A percentile compares a stretch with the other conserved stretches of the same genome.
Conservation (phyloP, 139 green algal species). For the Chlamydomonas eustigma region DNA sequence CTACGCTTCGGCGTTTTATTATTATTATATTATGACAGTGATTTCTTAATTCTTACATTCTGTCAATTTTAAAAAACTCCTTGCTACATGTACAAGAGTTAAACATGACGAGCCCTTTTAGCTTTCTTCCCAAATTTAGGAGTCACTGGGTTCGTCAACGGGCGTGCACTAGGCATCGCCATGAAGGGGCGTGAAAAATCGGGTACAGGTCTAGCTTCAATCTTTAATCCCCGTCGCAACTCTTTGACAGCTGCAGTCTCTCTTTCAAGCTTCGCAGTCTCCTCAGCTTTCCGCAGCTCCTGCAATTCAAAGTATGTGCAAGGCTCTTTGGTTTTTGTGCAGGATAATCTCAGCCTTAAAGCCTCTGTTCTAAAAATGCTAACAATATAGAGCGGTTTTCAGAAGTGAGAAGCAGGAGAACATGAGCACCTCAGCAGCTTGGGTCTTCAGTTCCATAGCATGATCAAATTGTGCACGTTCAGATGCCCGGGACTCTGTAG, state of each 20-base stretch:
- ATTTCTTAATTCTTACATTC: too few species aligned
- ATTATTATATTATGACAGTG: too few species aligned
- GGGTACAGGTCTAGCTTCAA: conserved; percentile 5
- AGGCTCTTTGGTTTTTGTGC: too few species aligned
- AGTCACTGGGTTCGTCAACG: conserved; percentile 36
- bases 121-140: conserved; percentile 21
- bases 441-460: conserved; percentile 24
- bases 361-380: too few species aligned
- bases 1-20: too few species aligned
- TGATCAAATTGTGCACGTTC: conserved; percentile 42
- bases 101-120: too few species aligned
- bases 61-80: too few species aligned
- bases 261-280: background rate
- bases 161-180: conserved; percentile 16
- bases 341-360: too few species aligned
- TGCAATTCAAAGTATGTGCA: too few species aligned
- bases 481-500: conserved; percentile 22
- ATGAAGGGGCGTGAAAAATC: conserved; percentile 8
- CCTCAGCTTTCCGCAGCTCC: background rate
- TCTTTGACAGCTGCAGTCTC: background rate
- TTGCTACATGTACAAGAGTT: too few species aligned
- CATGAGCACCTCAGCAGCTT: conserved; percentile 31
- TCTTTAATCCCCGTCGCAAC: background rate
- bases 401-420: too few species aligned
- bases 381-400: too few species aligned